A percentile compares a stretch with the other conserved stretches of the same genome.
Evolutionary conservation across 2,329 filamentous ascomycete species (phyloP).

Genomic region (Parastagonospora nodorum): DNA sequence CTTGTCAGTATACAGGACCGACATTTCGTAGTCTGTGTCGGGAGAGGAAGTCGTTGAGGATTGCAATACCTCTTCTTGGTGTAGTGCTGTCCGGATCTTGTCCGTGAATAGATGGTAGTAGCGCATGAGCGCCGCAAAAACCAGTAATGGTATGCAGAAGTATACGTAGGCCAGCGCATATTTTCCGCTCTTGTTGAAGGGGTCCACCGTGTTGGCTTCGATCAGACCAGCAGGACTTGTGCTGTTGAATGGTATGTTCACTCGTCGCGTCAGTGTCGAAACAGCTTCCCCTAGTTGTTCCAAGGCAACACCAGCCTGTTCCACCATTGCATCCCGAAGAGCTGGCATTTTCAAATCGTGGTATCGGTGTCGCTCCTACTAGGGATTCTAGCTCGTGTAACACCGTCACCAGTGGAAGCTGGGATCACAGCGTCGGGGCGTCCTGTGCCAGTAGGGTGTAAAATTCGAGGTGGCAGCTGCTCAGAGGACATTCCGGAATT

Average conservation of each 20-base stretch:
- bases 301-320: conserved; percentile 35
- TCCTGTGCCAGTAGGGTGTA: conserved; percentile 18
- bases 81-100: conserved; percentile 86
- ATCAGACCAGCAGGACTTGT: conserved; percentile 61
- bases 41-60: conserved; percentile 63
- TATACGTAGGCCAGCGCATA: conserved; percentile 89
- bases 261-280: conserved; percentile 48
- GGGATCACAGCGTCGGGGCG: conserved; percentile 23
- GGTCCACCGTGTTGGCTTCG: conserved; percentile 67
- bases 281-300: conserved; percentile 34
- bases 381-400: conserved; percentile 23
- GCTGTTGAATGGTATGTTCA: conserved; percentile 61
- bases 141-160: conserved; percentile 76
- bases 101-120: conserved; percentile 92
- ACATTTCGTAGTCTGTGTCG: conserved; percentile 65
- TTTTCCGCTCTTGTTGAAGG: conserved; percentile 81
- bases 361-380: conserved; percentile 11
- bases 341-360: conserved; percentile 38
- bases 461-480: conserved; percentile 20
- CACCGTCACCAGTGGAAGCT: conserved; percentile 44
- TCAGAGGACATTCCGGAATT: conserved; percentile 25
- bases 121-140: conserved; percentile 69
- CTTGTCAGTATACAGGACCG: conserved; percentile 63
- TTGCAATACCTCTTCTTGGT: conserved; percentile 79
- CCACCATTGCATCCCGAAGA: conserved; percentile 35